Percentiles rank a stretch among this genome's conserved stretches.
Conservation (phyloP, 164 flowering plant genomes). For the Vitis amurensis region DNA sequence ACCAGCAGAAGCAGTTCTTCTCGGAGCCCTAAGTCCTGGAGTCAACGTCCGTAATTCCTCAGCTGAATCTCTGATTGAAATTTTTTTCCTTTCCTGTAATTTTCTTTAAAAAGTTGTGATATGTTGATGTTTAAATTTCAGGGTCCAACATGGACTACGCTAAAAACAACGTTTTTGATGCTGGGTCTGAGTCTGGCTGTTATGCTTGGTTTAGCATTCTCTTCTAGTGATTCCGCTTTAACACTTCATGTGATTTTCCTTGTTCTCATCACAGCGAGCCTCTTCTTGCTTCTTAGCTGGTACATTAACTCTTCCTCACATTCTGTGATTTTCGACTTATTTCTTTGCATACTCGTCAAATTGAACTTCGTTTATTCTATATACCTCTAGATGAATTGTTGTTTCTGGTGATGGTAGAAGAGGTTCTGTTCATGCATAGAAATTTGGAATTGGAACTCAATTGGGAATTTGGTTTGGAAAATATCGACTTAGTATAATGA, state of each 20-base stretch:
- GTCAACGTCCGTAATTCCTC: constrained; percentile 60
- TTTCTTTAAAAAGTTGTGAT: background rate
- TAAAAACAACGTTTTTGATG: constrained; percentile 66
- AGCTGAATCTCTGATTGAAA: background rate
- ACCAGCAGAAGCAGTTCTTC: constrained; percentile 69
- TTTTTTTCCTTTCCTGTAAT: constrained; percentile 2
- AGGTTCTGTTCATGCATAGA: no score
- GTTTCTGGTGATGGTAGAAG: no score
- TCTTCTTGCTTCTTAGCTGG: constrained; percentile 82
- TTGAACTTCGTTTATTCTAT: no score
- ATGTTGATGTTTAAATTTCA: constrained; percentile 28
- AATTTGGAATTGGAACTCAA: no score
- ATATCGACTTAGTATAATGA: no score
- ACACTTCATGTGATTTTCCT: constrained; percentile 66
- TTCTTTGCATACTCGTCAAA: background rate
- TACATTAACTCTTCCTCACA: constrained; percentile 16
- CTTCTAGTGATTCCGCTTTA: constrained; percentile 59
- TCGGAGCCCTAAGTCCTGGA: constrained; percentile 90
- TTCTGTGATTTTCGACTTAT: background rate
- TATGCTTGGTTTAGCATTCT: constrained; percentile 73
- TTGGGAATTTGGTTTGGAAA: no score
- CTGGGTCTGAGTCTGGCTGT: constrained; percentile 66
- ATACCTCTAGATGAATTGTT: no score
- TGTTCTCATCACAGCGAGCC: constrained; percentile 50
- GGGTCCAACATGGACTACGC: constrained; percentile 80